phyloP scores from a whole-genome alignment of 1,284 basidiomycete genomes.

The Fomes fomentarius region DNA sequence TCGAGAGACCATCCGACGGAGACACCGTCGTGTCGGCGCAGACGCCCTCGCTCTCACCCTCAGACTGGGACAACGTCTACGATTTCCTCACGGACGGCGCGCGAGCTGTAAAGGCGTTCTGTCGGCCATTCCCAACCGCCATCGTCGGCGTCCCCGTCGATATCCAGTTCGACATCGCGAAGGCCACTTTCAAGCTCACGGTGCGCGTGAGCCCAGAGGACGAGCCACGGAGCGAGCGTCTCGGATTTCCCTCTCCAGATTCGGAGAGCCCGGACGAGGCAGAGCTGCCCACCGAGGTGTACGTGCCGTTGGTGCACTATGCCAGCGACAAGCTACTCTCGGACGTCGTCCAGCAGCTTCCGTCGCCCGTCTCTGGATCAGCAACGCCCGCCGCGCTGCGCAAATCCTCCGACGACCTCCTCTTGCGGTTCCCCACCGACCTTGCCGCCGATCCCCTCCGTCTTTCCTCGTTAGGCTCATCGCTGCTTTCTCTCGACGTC shows the following conservation, averaged over 20 bases:
- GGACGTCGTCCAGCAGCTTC: constrained; percentile 18
- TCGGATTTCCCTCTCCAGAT: constrained; percentile 19
- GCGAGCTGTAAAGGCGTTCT: constrained; percentile 81
- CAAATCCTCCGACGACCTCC: constrained; percentile 24
- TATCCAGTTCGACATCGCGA: constrained; percentile 79
- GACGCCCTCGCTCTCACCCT: constrained; percentile 11
- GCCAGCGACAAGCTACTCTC: constrained; percentile 52
- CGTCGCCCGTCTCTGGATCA: constrained; percentile 15
- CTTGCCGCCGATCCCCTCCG: constrained; percentile 3
- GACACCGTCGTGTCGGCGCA: constrained; percentile 11
- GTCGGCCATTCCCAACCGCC: constrained; percentile 78
- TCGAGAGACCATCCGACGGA: constrained; percentile 13
- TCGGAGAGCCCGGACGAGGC: constrained; percentile 35
- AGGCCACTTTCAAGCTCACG: constrained; percentile 68
- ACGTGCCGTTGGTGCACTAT: constrained; percentile 88
- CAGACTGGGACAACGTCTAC: constrained; percentile 50
- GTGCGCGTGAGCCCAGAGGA: constrained; percentile 65
- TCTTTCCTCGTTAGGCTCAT: constrained; percentile 8
- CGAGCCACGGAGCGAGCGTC: constrained; percentile 28
- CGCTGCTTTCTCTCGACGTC: constrained; percentile 46
- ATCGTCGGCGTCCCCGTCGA: constrained; percentile 69
- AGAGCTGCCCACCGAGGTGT: constrained; percentile 79
- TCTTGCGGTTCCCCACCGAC: constrained; percentile 4
- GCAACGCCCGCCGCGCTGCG: constrained; percentile 11
- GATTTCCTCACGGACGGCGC: constrained; percentile 82